phyloP scores from a whole-genome alignment of 75 land plant species.

The Picea sitchensis region DNA sequence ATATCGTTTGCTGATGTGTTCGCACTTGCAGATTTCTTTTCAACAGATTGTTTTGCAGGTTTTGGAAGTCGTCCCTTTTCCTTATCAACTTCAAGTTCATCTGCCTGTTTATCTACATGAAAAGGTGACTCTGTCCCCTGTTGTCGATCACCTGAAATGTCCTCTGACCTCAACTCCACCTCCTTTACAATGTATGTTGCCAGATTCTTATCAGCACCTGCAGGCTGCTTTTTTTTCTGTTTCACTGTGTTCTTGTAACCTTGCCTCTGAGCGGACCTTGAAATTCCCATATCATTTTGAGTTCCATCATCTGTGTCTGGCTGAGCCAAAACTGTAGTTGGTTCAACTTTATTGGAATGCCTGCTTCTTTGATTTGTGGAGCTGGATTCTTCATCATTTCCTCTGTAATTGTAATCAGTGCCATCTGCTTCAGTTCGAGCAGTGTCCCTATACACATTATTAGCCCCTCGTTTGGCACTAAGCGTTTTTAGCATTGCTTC shows the following conservation, averaged over 20 bases:
- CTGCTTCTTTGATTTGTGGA: not conserved
- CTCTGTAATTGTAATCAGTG: not conserved
- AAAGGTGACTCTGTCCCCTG: conserved; percentile 8
- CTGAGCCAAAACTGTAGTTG: not conserved
- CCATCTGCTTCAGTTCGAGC: not conserved
- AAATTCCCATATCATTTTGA: conserved; percentile 13
- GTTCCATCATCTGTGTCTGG: conserved; percentile 4
- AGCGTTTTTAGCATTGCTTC: conserved; percentile 51
- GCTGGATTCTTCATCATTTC: conserved; percentile 1
- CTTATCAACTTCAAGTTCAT: not conserved
- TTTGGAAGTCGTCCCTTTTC: not conserved
- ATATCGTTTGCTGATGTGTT: not conserved
- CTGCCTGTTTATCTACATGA: conserved; percentile 9
- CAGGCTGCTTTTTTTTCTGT: conserved; percentile 22
- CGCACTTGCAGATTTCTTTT: conserved; percentile 6
- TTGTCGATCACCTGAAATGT: not conserved
- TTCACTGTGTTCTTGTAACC: not conserved
- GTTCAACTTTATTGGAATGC: not conserved
- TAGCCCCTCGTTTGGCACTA: conserved; percentile 17
- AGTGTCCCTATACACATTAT: not conserved
- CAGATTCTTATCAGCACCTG: not conserved
- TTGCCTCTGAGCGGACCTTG: conserved; percentile 19
- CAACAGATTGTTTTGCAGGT: not conserved
- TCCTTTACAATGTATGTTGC: conserved; percentile 6
- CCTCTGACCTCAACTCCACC: conserved; percentile 7